These are phyloP conservation scores for Mucuna pruriens DNA, from an alignment of 306 rosid genomes.

Conservation along the genomic window DNA sequence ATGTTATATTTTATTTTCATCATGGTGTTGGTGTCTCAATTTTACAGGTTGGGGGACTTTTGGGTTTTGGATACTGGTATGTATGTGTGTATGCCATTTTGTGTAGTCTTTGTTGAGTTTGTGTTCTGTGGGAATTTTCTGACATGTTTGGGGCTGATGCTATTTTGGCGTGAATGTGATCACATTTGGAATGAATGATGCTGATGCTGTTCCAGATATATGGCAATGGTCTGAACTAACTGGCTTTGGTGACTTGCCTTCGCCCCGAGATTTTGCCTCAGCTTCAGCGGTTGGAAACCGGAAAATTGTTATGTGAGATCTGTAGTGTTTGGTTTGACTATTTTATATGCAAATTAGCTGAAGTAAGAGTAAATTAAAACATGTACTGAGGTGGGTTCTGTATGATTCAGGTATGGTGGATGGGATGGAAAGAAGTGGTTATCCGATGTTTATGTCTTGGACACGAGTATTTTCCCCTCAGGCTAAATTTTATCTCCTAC, in stretches of 20 bases:
- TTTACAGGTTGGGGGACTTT: slow-evolving; percentile 92
- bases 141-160: slow-evolving; percentile 21
- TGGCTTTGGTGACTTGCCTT: slow-evolving; percentile 93
- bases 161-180: slow-evolving; percentile 23
- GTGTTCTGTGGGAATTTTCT: slow-evolving; percentile 1
- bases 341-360: neutral
- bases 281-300: slow-evolving; percentile 92
- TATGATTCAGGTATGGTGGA: slow-evolving; percentile 87
- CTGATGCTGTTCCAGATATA: slow-evolving; percentile 62
- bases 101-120: slow-evolving; percentile 5
- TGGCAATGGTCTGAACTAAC: slow-evolving; percentile 99
- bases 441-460: slow-evolving; percentile 91
- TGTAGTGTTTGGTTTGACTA: slow-evolving; percentile 1
- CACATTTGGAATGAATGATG: slow-evolving; percentile 27
- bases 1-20: neutral
- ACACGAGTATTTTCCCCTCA: slow-evolving; percentile 69
- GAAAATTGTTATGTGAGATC: slow-evolving; percentile 86
- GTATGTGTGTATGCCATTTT: slow-evolving; percentile 36
- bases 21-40: slow-evolving; percentile 27
- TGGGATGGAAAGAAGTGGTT: slow-evolving; percentile 99
- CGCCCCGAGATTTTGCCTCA: slow-evolving; percentile 90
- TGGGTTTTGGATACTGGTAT: slow-evolving; percentile 98
- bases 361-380: slow-evolving; percentile 21
- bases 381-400: slow-evolving; percentile 28
- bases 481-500: slow-evolving; percentile 25